phyloP scores from a whole-genome alignment of 306 rosid genomes.

The Myrica gale region DNA sequence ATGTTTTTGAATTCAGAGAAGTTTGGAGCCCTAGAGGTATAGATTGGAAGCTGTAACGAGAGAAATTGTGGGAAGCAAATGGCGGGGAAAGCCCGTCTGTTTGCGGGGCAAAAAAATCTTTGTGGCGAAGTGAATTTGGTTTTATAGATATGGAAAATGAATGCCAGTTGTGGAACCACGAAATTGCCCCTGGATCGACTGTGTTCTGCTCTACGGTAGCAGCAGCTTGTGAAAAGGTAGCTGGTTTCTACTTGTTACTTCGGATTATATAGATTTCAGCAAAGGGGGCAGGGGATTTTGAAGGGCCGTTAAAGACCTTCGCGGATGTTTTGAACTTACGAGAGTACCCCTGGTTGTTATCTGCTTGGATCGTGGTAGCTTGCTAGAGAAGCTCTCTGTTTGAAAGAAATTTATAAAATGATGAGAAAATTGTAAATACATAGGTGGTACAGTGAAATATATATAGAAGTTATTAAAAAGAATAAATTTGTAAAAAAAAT shows the following conservation, averaged over 20 bases:
- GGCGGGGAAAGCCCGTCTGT: constrained; percentile 72
- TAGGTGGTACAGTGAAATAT: too few relatives aligned
- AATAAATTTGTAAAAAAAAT: too few relatives aligned
- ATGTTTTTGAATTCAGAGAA: not conserved
- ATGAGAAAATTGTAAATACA: too few relatives aligned
- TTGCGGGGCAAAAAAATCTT: constrained; percentile 32
- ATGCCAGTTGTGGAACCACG: constrained; percentile 9
- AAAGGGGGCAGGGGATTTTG: too few relatives aligned
- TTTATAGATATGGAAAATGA: constrained; percentile 21
- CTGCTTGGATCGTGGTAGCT: too few relatives aligned
- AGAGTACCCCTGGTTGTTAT: too few relatives aligned
- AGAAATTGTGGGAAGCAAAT: constrained; percentile 42
- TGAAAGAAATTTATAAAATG: too few relatives aligned
- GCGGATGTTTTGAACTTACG: too few relatives aligned
- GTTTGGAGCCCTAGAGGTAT: constrained; percentile 47
- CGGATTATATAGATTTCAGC: not conserved
- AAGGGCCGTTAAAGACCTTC: too few relatives aligned
- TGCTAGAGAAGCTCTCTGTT: too few relatives aligned
- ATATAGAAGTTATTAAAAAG: too few relatives aligned
- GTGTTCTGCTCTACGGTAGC: not conserved
- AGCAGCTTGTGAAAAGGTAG: not conserved
- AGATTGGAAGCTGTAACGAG: constrained; percentile 49
- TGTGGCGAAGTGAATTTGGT: constrained; percentile 33
- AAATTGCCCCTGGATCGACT: constrained; percentile 21
- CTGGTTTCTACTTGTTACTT: not conserved